Evolutionary conservation across 768 basidiomycete species (phyloP).

Genomic region (Coprinopsis strossmayeri): DNA sequence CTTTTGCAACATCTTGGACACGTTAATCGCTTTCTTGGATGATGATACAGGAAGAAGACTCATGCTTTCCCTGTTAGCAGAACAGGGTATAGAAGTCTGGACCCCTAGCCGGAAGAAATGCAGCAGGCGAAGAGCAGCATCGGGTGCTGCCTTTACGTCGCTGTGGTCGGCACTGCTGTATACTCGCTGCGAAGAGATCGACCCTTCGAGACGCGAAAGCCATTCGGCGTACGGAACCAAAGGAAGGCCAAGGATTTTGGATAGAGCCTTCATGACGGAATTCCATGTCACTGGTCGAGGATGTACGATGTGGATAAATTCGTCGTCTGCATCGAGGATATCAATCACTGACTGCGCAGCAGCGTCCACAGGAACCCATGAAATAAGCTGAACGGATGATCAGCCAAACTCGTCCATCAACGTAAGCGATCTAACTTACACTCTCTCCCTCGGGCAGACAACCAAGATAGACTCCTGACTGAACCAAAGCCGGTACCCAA

Average conservation of each 20-base stretch:
- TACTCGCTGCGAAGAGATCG: not conserved
- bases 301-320: constrained; percentile 23
- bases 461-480: constrained; percentile 18
- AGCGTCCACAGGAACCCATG: constrained; percentile 28
- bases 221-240: constrained; percentile 35
- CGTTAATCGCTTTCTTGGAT: not conserved
- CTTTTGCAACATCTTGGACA: not conserved
- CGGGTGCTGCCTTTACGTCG: not conserved
- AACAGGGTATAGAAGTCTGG: too few species aligned
- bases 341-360: constrained; percentile 21
- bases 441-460: constrained; percentile 24
- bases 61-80: constrained; percentile 12
- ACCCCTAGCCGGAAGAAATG: constrained; percentile 15
- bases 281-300: constrained; percentile 23
- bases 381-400: constrained; percentile 15
- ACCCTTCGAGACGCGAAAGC: constrained; percentile 14
- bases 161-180: constrained; percentile 7
- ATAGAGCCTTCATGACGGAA: constrained; percentile 17
- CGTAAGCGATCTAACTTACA: constrained; percentile 13
- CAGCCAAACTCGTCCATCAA: not conserved
- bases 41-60: constrained; percentile 7
- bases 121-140: constrained; percentile 11
- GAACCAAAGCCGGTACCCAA: constrained; percentile 34
- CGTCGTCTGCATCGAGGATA: constrained; percentile 13
- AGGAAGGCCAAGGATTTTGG: constrained; percentile 37